These are phyloP conservation scores for Plantago major DNA, from an alignment of 257 asterid genomes.

Conservation along the genomic window DNA sequence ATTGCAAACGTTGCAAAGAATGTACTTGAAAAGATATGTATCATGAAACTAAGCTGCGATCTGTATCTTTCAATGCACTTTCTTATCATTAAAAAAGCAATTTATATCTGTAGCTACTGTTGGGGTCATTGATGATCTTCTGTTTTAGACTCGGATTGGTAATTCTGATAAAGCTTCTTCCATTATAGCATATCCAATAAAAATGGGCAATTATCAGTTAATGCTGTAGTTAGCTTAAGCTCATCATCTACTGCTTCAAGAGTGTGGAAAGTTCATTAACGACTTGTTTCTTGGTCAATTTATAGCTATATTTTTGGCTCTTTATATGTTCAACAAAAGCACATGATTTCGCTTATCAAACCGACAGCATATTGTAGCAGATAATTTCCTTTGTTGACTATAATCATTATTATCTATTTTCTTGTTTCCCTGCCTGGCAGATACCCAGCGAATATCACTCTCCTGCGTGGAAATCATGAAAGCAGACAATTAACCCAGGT, in stretches of 20 bases:
- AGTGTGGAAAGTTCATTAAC: not conserved
- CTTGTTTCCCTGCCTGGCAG: slow-evolving; percentile 42
- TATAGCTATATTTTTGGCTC: too few species aligned
- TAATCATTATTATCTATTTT: not conserved
- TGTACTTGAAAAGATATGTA: too few species aligned
- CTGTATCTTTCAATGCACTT: too few species aligned
- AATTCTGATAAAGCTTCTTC: too few species aligned
- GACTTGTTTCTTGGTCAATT: slow-evolving; percentile 1
- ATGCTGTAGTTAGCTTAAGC: not conserved
- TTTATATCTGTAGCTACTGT: not conserved
- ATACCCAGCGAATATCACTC: slow-evolving; percentile 91
- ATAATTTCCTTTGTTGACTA: slow-evolving; percentile 19
- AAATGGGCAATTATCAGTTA: not conserved
- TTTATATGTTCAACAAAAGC: not conserved
- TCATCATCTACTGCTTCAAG: slow-evolving; percentile 4
- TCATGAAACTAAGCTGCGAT: too few species aligned
- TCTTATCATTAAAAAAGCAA: too few species aligned
- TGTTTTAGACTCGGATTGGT: not conserved
- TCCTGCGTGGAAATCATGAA: slow-evolving; percentile 96
- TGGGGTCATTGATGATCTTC: not conserved
- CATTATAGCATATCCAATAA: not conserved
- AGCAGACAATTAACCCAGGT: slow-evolving; percentile 98
- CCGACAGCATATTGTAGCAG: slow-evolving; percentile 9
- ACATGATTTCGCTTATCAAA: slow-evolving; percentile 5
- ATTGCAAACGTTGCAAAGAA: too few species aligned